Conservation (phyloP, 2,329 filamentous ascomycete species). For the Lachnellula arida region DNA sequence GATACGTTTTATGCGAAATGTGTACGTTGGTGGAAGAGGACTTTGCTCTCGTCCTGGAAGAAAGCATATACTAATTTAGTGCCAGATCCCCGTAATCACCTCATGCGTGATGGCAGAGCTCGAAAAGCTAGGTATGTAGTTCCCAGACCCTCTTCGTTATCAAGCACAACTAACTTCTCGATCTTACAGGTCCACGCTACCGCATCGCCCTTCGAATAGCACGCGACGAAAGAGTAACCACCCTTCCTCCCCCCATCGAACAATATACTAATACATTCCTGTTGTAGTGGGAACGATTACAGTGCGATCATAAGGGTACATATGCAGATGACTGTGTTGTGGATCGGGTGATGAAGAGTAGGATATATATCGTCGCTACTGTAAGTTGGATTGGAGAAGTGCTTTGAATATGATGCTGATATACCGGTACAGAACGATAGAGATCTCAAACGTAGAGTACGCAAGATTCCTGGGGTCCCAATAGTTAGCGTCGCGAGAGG, state of each 20-base stretch:
- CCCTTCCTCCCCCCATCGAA: background rate
- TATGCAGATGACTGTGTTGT: slow-evolving; percentile 86
- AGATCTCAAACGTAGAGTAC: slow-evolving; percentile 68
- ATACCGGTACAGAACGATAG: slow-evolving; percentile 52
- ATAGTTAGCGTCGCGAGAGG: slow-evolving; percentile 77
- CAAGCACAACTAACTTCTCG: too few species aligned
- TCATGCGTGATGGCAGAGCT: slow-evolving; percentile 78
- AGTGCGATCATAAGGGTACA: slow-evolving; percentile 85
- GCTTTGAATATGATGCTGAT: background rate
- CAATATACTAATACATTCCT: background rate
- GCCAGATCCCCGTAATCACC: slow-evolving; percentile 71
- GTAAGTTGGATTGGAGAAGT: background rate
- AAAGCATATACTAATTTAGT: too few species aligned
- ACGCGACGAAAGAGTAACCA: slow-evolving; percentile 64
- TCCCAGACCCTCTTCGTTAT: too few species aligned
- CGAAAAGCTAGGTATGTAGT: slow-evolving; percentile 63
- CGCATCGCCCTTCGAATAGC: slow-evolving; percentile 81
- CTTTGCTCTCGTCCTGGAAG: too few species aligned
- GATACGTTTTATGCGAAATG: slow-evolving; percentile 90
- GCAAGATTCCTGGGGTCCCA: slow-evolving; percentile 67
- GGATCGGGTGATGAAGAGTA: slow-evolving; percentile 65
- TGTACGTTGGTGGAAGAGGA: slow-evolving; percentile 3
- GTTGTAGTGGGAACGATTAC: slow-evolving; percentile 64
- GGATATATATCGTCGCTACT: slow-evolving; percentile 74
- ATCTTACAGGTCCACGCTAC: slow-evolving; percentile 62